Percentiles rank a stretch among this genome's conserved stretches.
Conservation (phyloP, 2,329 filamentous ascomycete species). For the Fusarium avenaceum region DNA sequence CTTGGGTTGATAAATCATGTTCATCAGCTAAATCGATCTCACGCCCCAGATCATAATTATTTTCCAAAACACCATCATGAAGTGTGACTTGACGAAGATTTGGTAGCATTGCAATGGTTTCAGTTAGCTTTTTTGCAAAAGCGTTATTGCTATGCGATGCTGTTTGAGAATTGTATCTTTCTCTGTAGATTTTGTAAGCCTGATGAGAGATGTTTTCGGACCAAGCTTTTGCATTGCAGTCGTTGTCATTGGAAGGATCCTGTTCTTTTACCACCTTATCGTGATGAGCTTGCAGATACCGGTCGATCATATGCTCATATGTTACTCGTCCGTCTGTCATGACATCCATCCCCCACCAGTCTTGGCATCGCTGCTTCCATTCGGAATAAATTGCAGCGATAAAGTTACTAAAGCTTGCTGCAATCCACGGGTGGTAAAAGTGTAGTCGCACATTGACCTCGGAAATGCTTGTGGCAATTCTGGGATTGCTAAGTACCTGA, state of each 20-base stretch:
- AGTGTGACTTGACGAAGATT: neutral
- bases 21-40: neutral
- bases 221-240: neutral
- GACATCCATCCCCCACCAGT: rapidly evolving
- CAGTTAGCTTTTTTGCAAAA: rapidly evolving
- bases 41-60: neutral
- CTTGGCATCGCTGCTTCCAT: neutral
- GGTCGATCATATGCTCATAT: neutral
- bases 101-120: neutral
- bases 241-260: neutral
- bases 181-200: neutral
- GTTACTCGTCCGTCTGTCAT: rapidly evolving
- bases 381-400: neutral
- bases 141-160: rapidly evolving
- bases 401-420: neutral
- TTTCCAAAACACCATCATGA: neutral
- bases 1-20: neutral
- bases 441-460: neutral
- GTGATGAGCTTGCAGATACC: rapidly evolving
- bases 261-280: neutral
- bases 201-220: rapidly evolving
- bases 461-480: neutral
- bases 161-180: neutral
- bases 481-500: neutral
- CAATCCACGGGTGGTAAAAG: slow-evolving; percentile 4